phyloP scores from a whole-genome alignment of 495 filamentous ascomycete species.

The Penicillium goetzii region DNA sequence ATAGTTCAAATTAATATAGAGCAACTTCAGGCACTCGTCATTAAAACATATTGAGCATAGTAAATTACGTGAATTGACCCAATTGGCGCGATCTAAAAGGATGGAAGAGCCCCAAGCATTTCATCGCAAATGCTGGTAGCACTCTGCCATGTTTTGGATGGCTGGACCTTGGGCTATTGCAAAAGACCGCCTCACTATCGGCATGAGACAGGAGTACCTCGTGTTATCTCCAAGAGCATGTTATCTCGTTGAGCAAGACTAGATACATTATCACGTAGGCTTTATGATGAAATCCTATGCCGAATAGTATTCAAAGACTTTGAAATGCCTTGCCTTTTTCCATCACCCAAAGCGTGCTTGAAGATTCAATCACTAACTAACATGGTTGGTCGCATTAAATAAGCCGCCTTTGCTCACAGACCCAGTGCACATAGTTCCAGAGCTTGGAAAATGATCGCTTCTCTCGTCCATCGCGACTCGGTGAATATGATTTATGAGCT shows the following conservation, averaged over 20 bases:
- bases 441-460: neutral
- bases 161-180: slow-evolving; percentile 6
- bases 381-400: neutral
- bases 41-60: slow-evolving; percentile 8
- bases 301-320: slow-evolving; percentile 1
- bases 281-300: slow-evolving; percentile 2
- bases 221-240: slow-evolving; percentile 7
- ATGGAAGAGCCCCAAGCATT: neutral
- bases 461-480: slow-evolving; percentile 3
- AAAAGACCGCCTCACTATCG: slow-evolving; percentile 6
- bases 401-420: neutral
- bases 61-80: slow-evolving; percentile 10
- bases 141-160: slow-evolving; percentile 7
- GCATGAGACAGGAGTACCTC: slow-evolving; percentile 2
- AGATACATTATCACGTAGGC: neutral
- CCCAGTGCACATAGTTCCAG: too few species aligned
- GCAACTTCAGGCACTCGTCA: slow-evolving; percentile 5
- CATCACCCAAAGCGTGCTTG: neutral
- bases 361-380: neutral
- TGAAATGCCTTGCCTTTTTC: neutral
- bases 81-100: slow-evolving; percentile 7
- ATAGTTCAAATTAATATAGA: slow-evolving; percentile 10
- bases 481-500: slow-evolving; percentile 4
- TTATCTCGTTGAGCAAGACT: slow-evolving; percentile 6
- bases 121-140: slow-evolving; percentile 6